phyloP scores from a whole-genome alignment of 2,329 filamentous ascomycete species.

The Apiospora malaysiana region DNA sequence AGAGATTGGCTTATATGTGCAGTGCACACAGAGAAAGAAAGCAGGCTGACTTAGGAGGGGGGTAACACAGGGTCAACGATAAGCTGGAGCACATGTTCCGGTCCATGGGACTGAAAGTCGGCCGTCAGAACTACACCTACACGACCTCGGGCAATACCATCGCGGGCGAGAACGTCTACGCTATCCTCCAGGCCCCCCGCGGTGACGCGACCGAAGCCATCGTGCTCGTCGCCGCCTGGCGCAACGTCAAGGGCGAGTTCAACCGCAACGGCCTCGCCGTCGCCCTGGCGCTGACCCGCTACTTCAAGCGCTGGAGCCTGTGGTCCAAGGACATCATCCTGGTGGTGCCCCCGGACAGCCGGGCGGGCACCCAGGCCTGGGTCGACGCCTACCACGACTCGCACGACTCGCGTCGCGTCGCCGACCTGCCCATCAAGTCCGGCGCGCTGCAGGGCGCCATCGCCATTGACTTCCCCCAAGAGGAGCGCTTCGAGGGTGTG shows the following conservation, averaged over 20 bases:
- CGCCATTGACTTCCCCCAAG: constrained; percentile 90
- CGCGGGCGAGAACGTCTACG: constrained; percentile 89
- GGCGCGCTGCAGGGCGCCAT: constrained; percentile 91
- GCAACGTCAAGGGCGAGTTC: constrained; percentile 75
- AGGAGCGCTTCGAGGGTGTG: constrained; percentile 82
- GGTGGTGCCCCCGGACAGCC: constrained; percentile 85
- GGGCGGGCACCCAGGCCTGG: constrained; percentile 92
- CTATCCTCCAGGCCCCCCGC: constrained; percentile 88
- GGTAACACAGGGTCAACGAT: constrained; percentile 61
- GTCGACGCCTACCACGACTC: constrained; percentile 96
- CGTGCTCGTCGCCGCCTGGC: constrained; percentile 89
- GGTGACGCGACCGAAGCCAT: constrained; percentile 98
- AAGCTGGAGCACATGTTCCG: constrained; percentile 77
- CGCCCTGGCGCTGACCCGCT: constrained; percentile 84
- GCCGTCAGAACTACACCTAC: constrained; percentile 88
- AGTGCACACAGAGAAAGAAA: not conserved
- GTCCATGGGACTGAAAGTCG: constrained; percentile 83
- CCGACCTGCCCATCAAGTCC: constrained; percentile 84
- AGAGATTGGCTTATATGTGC: not conserved
- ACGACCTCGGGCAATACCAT: constrained; percentile 75
- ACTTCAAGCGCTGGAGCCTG: constrained; percentile 96
- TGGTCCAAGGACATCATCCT: constrained; percentile 99
- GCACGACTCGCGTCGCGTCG: constrained; percentile 73
- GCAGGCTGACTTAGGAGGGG: not conserved
- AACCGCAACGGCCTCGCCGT: constrained; percentile 90